Evolutionary conservation across 306 rosid species (phyloP), one percentile per base, ranked within the genome.

Genomic region (Pyrus bretschneideri): DNA sequence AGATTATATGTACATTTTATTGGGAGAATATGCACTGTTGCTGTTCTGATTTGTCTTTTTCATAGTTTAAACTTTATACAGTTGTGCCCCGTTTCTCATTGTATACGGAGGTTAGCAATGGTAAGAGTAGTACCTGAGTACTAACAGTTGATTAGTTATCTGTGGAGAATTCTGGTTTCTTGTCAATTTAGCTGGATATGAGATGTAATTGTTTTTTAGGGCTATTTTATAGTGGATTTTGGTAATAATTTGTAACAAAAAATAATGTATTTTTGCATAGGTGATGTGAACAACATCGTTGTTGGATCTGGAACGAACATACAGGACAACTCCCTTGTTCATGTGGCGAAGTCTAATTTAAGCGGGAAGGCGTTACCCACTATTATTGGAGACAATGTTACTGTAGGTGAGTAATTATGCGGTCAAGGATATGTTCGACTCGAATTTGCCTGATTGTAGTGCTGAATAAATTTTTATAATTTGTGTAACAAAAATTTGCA

Each of bases 241-340:
- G 35, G 60, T 62, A 29, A 46, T 44, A 27, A 27, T 45, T 5
- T 61, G 7, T 74, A 1, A 10, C 29, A 18, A 11, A 18, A 45
- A 25, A 25, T 25, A 18, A 6, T 38, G 21, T 55, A 22, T 45
- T 60, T 81, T 35, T 69, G 68, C 49, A 18, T 60, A 91, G 98
- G 97, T 83, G 98, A 94, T 76, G 97, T 89, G 75, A 94, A 94
- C 86, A 83, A 85, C 85, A 87, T 92, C 70, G 89, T 92, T 69
- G 83, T 94, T 78, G 97, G 98, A 59, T 89, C 92, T 75, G 93
- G 96, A 54, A 90, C 98, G 62, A 94, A 94, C 81, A 90, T 94
- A 78, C 98, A 92, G 78, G 98, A 94, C 91, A 94, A 92, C 77
- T 89, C 98, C 70, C 96, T 94, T 75, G 96, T 94, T 51, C 98